These are phyloP conservation scores for Nemania sp. DNA, from an alignment of 2,329 filamentous ascomycete species.

Conservation along the genomic window DNA sequence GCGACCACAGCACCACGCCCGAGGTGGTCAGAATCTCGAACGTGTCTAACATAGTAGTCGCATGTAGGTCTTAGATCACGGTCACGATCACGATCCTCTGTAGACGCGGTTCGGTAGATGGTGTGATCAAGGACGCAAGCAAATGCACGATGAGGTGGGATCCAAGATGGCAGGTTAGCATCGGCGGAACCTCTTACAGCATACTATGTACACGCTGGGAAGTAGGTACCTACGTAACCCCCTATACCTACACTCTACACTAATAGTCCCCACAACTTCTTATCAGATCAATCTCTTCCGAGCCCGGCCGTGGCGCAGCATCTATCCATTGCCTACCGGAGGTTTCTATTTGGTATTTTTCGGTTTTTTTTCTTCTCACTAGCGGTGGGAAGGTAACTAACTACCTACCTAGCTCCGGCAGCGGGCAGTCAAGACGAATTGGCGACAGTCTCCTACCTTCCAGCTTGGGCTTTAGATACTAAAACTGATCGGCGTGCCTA, in stretches of 20 bases:
- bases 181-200: not conserved
- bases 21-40: conserved; percentile 98
- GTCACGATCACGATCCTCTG: no score
- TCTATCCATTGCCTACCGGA: no score
- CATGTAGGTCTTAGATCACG: conserved; percentile 14
- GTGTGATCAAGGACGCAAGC: conserved; percentile 21
- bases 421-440: no score
- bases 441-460: no score
- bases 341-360: no score
- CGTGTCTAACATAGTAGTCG: conserved; percentile 81
- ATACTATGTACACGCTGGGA: not conserved
- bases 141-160: conserved; percentile 42
- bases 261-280: conserved; percentile 3
- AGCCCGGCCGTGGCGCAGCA: not conserved
- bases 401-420: no score
- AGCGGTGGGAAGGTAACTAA: no score
- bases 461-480: no score
- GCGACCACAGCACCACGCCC: conserved; percentile 96
- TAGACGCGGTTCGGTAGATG: conserved; percentile 7
- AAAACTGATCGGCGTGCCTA: no score
- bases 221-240: not conserved
- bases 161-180: conserved; percentile 29
- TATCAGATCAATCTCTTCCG: conserved; percentile 14
- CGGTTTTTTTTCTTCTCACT: no score
- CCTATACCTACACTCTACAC: not conserved